Conservation (phyloP, 345 rosid species). For the Corymbia maculata region DNA sequence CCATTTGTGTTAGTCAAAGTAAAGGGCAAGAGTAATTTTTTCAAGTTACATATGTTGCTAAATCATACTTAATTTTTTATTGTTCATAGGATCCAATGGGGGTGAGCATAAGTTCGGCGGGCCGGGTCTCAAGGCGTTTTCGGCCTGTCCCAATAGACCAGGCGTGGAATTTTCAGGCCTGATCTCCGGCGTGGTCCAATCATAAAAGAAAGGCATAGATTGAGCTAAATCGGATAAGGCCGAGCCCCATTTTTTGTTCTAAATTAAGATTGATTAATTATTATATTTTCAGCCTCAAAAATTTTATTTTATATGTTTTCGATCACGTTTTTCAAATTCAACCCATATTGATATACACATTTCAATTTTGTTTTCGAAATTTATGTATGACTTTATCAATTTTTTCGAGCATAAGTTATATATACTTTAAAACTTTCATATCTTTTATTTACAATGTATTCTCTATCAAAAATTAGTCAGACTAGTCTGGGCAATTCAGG, state of each 20-base stretch:
- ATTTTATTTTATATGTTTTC: no score
- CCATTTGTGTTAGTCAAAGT: neutral
- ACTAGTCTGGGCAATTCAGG: no score
- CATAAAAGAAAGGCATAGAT: neutral
- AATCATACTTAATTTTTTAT: neutral
- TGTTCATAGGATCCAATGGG: neutral
- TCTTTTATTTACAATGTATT: no score
- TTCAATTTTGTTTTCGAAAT: no score
- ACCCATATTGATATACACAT: no score
- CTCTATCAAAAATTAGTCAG: no score
- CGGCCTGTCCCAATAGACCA: neutral
- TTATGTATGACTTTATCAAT: no score
- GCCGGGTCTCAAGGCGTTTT: neutral
- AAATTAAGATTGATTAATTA: neutral
- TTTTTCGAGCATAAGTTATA: no score
- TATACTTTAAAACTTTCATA: no score
- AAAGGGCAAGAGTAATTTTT: neutral
- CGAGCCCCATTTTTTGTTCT: neutral
- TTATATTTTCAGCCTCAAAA: no score
- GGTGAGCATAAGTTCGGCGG: neutral
- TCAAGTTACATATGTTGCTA: neutral
- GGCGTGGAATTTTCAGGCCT: neutral
- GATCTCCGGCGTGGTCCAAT: neutral
- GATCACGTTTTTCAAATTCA: neutral
- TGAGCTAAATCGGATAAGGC: neutral